These are phyloP conservation scores for Nannizziopsis arthrosporioides DNA, from an alignment of 2,329 filamentous ascomycete genomes.

Conservation along the genomic window DNA sequence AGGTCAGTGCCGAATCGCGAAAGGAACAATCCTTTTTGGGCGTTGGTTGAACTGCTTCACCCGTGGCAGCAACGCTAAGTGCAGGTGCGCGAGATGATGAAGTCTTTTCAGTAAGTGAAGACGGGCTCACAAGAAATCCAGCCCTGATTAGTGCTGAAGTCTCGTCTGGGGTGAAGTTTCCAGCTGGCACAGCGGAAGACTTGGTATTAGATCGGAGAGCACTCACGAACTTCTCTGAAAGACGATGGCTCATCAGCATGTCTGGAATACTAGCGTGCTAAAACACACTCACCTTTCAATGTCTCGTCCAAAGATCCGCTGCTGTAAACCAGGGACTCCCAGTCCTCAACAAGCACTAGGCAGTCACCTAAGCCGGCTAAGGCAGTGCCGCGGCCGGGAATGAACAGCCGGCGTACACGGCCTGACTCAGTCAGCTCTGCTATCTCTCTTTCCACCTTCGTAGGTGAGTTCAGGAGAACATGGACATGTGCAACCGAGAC, in stretches of 20 bases:
- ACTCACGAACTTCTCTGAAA: conserved; percentile 39
- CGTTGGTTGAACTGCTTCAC: background rate
- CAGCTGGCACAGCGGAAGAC: conserved; percentile 36
- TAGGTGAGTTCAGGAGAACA: conserved; percentile 45
- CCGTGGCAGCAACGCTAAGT: background rate
- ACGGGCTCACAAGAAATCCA: conserved; percentile 45
- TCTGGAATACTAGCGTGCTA: conserved; percentile 20
- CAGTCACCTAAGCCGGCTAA: conserved; percentile 48
- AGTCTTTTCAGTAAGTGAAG: conserved; percentile 29
- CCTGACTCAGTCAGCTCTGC: conserved; percentile 42
- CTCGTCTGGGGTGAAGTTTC: conserved; percentile 38
- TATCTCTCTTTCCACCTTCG: conserved; percentile 49
- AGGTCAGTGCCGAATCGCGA: conserved; percentile 32
- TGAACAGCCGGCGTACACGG: conserved; percentile 42
- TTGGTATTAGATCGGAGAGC: conserved; percentile 39
- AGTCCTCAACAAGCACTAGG: conserved; percentile 43
- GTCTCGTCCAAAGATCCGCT: conserved; percentile 25
- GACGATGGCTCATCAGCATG: conserved; percentile 40
- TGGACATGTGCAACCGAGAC: conserved; percentile 51
- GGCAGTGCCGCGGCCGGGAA: conserved; percentile 47
- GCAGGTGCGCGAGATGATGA: conserved; percentile 11
- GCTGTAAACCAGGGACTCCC: conserved; percentile 36
- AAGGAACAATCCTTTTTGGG: conserved; percentile 11
- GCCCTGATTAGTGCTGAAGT: conserved; percentile 39
- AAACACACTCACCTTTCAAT: conserved; percentile 26